Conservation (phyloP, 2,329 filamentous ascomycete species). For the Nigrospora osmanthi region DNA sequence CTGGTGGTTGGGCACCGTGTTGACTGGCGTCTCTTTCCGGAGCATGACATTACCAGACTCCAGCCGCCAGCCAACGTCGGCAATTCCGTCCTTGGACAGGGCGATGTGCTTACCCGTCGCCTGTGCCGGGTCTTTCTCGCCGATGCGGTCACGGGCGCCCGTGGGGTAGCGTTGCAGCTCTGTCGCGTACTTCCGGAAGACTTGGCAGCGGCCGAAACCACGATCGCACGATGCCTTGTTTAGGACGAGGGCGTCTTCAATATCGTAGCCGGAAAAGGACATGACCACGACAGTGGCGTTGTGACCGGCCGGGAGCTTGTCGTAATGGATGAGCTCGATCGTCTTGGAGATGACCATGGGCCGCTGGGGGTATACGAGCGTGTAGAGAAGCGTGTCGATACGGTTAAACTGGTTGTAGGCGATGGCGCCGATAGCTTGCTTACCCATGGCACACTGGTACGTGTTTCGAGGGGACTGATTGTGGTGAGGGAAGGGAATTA, state of each 20-base stretch:
- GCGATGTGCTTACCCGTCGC: constrained; percentile 62
- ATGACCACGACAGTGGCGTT: constrained; percentile 98
- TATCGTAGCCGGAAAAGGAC: constrained; percentile 99
- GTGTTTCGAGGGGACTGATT: constrained; percentile 98
- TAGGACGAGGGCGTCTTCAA: constrained; percentile 92
- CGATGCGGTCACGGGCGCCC: constrained; percentile 60
- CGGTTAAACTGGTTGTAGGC: constrained; percentile 97
- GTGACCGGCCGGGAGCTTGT: constrained; percentile 93
- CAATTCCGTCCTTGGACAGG: constrained; percentile 80
- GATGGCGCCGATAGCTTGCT: constrained; percentile 97
- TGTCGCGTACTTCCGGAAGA: constrained; percentile 90
- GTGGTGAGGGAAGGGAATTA: constrained; percentile 97
- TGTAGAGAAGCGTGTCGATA: constrained; percentile 92
- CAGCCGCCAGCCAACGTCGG: constrained; percentile 75
- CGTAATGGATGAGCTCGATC: constrained; percentile 93
- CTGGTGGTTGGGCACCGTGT: constrained; percentile 66
- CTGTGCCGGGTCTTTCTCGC: constrained; percentile 53
- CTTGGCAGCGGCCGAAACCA: constrained; percentile 93
- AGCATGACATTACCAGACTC: constrained; percentile 77
- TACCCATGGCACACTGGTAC: constrained; percentile 99
- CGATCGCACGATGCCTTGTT: constrained; percentile 95
- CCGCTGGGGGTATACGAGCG: constrained; percentile 95
- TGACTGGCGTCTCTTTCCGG: constrained; percentile 79
- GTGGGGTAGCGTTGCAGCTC: constrained; percentile 87
- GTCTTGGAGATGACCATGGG: constrained; percentile 97